Percentiles rank a stretch among this genome's conserved stretches.
Conservation (phyloP, 345 rosid genomes). For the Eucalyptus sp. region DNA sequence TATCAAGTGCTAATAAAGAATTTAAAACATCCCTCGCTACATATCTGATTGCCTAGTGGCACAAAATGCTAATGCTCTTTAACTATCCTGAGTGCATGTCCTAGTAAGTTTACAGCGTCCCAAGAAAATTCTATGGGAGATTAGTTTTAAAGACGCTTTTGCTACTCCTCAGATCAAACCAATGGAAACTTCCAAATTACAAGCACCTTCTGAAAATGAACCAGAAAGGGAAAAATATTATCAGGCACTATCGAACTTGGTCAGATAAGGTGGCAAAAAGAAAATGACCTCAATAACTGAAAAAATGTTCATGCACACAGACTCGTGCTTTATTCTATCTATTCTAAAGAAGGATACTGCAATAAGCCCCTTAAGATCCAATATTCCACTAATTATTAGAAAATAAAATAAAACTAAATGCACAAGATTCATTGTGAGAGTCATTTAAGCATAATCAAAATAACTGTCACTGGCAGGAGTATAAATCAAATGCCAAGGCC, state of each 20-base stretch:
- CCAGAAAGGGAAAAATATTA: background rate
- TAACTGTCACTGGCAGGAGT: background rate
- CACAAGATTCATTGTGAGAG: background rate
- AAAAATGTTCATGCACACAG: background rate
- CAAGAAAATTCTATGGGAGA: background rate
- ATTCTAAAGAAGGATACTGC: background rate
- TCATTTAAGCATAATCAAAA: background rate
- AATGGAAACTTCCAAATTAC: background rate
- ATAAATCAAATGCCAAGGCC: background rate
- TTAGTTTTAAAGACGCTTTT: background rate
- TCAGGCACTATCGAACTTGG: background rate
- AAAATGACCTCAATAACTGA: background rate
- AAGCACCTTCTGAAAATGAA: background rate
- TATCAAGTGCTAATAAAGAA: background rate
- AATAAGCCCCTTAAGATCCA: background rate
- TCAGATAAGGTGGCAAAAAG: background rate
- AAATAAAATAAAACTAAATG: background rate
- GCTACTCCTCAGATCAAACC: background rate
- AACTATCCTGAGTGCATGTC: background rate
- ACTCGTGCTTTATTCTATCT: background rate
- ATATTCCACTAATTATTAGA: background rate
- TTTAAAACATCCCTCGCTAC: background rate
- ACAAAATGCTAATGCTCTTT: background rate
- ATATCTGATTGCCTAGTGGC: background rate
- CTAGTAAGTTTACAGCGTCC: background rate